Percentiles rank a stretch among this genome's conserved stretches.
phyloP scores from a whole-genome alignment of 345 rosid genomes.

The Draba incana region DNA sequence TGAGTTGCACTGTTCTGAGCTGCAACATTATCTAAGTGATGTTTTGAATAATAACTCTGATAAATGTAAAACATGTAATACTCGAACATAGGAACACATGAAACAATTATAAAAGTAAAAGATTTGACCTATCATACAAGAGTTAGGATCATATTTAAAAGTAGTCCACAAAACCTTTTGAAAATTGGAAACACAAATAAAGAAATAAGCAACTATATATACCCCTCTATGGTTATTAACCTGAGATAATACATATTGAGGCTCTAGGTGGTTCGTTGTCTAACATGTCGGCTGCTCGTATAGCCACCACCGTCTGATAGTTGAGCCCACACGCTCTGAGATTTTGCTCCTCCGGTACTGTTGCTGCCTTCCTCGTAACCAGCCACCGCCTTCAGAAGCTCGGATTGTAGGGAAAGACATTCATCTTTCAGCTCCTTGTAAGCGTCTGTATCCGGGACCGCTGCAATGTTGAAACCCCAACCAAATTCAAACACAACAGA shows the following conservation, averaged over 20 bases:
- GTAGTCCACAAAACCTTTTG: conserved; percentile 10
- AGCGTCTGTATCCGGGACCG: conserved; percentile 89
- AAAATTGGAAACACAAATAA: background rate
- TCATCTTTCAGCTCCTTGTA: conserved; percentile 76
- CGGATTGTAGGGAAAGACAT: conserved; percentile 74
- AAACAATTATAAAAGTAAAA: conserved; percentile 19
- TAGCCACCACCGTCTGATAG: conserved; percentile 77
- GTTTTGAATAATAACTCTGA: background rate
- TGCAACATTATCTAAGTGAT: no score
- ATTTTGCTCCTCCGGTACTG: conserved; percentile 68
- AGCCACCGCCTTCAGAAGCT: conserved; percentile 81
- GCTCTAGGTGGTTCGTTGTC: conserved; percentile 59
- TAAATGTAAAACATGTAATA: background rate
- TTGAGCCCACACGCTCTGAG: conserved; percentile 85
- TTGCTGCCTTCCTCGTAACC: conserved; percentile 66
- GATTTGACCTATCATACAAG: conserved; percentile 18
- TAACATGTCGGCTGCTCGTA: conserved; percentile 64
- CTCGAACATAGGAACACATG: conserved; percentile 1
- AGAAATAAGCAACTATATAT: conserved; percentile 31
- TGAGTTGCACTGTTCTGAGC: no score
- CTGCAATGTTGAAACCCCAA: conserved; percentile 45
- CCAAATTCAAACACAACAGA: conserved; percentile 22
- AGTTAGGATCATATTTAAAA: conserved; percentile 19
- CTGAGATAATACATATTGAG: conserved; percentile 27
- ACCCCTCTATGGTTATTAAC: conserved; percentile 34